Evolutionary conservation across 345 rosid genomes (phyloP).

Genomic region (Physaria fendleri): DNA sequence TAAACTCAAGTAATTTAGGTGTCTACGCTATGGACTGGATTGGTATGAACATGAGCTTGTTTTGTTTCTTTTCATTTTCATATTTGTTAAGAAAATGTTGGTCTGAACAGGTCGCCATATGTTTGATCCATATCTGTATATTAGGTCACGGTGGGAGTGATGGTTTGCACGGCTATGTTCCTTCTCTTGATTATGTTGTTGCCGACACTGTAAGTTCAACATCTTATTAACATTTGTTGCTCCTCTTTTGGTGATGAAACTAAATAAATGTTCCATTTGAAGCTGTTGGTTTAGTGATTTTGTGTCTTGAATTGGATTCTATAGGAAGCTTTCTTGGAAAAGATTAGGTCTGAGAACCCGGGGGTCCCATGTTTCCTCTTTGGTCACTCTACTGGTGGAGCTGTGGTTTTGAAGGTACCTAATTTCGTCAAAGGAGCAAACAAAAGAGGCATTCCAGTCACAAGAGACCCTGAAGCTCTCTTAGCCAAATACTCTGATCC

Average conservation of each 20-base stretch:
- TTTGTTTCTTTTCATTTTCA: not conserved
- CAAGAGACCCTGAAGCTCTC: slow-evolving; percentile 91
- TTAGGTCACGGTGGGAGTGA: slow-evolving; percentile 99
- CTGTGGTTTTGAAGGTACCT: slow-evolving; percentile 90
- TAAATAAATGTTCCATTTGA: not conserved
- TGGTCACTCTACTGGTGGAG: slow-evolving; percentile 98
- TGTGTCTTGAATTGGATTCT: slow-evolving; percentile 2
- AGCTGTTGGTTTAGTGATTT: not conserved
- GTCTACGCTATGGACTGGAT: slow-evolving; percentile 98
- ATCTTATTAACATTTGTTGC: not conserved
- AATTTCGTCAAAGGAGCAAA: slow-evolving; percentile 73
- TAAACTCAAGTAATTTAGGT: slow-evolving; percentile 59
- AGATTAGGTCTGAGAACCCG: slow-evolving; percentile 64
- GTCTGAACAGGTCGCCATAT: slow-evolving; percentile 29
- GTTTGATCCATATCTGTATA: slow-evolving; percentile 13
- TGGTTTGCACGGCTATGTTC: slow-evolving; percentile 97
- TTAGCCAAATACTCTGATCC: slow-evolving; percentile 89
- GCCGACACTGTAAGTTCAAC: slow-evolving; percentile 66
- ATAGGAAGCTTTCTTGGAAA: slow-evolving; percentile 84
- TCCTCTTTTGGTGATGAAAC: not conserved
- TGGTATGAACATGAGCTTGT: slow-evolving; percentile 39
- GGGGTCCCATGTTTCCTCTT: slow-evolving; percentile 92
- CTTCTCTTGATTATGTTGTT: slow-evolving; percentile 92
- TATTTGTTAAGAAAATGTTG: slow-evolving; percentile 24
- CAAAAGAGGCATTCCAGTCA: slow-evolving; percentile 93